These are phyloP conservation scores for Scedosporium minutisporum DNA, from an alignment of 2,329 filamentous ascomycete genomes.

Conservation along the genomic window DNA sequence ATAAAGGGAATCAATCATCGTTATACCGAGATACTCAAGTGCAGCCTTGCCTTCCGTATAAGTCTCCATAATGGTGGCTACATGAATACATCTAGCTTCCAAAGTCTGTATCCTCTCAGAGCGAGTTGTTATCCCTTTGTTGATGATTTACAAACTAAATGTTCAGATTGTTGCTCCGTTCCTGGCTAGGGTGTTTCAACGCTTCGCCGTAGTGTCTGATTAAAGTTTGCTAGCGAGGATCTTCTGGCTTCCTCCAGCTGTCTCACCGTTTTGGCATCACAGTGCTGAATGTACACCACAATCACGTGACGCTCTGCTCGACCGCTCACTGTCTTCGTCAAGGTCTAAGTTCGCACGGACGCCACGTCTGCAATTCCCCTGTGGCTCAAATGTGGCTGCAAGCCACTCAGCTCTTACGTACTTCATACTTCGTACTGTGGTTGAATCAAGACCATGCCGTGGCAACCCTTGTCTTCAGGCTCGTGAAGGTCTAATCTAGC, in stretches of 20 bases:
- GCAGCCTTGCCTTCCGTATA: too few species aligned
- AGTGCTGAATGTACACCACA: not conserved
- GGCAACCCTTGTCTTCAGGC: conserved; percentile 4
- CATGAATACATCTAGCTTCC: too few species aligned
- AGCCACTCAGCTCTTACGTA: not conserved
- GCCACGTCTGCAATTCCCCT: not conserved
- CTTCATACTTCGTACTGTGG: not conserved
- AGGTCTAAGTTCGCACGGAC: not conserved
- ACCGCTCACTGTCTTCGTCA: too few species aligned
- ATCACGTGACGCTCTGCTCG: not conserved
- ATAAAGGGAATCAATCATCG: too few species aligned
- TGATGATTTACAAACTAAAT: too few species aligned
- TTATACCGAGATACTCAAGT: too few species aligned
- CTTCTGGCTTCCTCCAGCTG: not conserved
- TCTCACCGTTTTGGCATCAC: too few species aligned
- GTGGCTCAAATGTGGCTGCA: not conserved
- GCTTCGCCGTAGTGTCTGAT: not conserved
- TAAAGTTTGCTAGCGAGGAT: not conserved
- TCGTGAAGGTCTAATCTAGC: conserved; percentile 3
- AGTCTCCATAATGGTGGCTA: too few species aligned
- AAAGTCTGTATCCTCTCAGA: too few species aligned
- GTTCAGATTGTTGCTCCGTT: not conserved
- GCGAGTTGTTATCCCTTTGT: too few species aligned
- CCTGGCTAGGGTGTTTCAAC: not conserved
- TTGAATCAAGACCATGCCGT: not conserved